Base-by-base conservation (phyloP, 169 alveolate species). In the Eimeria acervulina region DNA sequence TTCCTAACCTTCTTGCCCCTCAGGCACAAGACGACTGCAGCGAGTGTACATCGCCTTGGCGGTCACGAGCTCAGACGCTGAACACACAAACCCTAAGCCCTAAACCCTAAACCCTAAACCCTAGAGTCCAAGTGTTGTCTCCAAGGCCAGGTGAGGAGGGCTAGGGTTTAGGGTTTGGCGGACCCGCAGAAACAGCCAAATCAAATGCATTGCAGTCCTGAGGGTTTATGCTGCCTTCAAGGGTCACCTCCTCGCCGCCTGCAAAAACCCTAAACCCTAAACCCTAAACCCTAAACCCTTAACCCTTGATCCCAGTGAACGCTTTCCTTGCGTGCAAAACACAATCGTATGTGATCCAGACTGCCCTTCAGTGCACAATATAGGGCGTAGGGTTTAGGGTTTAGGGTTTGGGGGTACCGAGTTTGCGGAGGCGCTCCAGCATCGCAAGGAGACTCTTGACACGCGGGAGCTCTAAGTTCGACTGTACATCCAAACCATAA, bases 21-120 rank as follows among this genome's bases (percentile, higher is more conserved):
- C 87, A 55, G 87, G 87, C 87, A 76, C 87, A 15, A 76, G 87
- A n/a, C 87, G 87, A 61, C 87, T 38, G 87, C 87, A 76, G 87
- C 87, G 87, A 76, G 87, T 76, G 87, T 76, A 76, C 87, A 76
- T 76, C 31, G 87, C 87, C 87, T 76, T 76, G 21, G 87, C 87
- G 17, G 87, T 76, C 36, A 76, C 87, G 4, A 76, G 44, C 36
- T 76, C 87, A 10, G 87, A 76, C 6, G 87, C 87, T 76, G 87
- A 76, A n/a, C 87, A 19, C 61, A 76, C 87, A 36, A 76, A 40
- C 87, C 87, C 61, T 68, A 4, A 76, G 21, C 61, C 87, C 87
- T 76, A 42, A 26, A 44, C 89, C 89, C 89, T 40, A 40, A 47
- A 28, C 89, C 68, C 31, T 40, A 0, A 21, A 10, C 31, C 89